Percentiles rank a stretch among this genome's conserved stretches.
These are phyloP conservation scores for Durio zibethinus DNA, from an alignment of 345 rosid genomes.

Conservation along the genomic window DNA sequence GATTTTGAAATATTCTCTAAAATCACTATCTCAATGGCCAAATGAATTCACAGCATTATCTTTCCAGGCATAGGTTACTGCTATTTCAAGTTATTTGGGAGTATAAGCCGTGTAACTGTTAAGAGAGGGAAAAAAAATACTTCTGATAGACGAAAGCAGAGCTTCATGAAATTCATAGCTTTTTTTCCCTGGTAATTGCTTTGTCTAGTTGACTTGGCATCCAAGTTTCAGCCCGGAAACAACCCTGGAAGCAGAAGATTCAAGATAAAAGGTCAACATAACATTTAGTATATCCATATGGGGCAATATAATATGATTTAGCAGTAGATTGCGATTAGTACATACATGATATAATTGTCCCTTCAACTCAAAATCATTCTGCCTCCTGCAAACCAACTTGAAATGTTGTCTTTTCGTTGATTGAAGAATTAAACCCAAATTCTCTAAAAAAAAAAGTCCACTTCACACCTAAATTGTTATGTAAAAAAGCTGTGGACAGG, in stretches of 20 bases:
- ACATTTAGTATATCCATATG: background rate
- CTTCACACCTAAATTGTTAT: too few species aligned
- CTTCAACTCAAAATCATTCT: background rate
- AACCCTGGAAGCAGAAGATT: background rate
- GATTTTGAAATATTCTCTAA: background rate
- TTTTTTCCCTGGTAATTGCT: background rate
- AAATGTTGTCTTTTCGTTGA: too few species aligned
- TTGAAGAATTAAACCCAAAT: too few species aligned
- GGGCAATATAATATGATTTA: background rate
- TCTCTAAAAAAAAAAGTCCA: too few species aligned
- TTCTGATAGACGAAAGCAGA: background rate
- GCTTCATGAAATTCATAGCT: background rate
- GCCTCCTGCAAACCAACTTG: background rate
- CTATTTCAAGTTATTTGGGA: background rate
- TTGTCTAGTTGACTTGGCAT: background rate
- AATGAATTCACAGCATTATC: background rate
- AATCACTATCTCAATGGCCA: background rate
- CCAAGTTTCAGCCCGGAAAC: background rate
- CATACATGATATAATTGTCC: background rate
- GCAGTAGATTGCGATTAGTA: background rate
- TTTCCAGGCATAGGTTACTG: background rate
- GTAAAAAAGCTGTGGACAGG: too few species aligned
- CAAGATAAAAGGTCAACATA: background rate
- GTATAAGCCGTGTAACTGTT: background rate
- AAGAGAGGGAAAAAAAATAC: background rate